A percentile compares a stretch with the other conserved stretches of the same genome.
These are phyloP conservation scores for Sanguinoderma infundibulare DNA, from an alignment of 1,284 basidiomycete species.

Conservation along the genomic window DNA sequence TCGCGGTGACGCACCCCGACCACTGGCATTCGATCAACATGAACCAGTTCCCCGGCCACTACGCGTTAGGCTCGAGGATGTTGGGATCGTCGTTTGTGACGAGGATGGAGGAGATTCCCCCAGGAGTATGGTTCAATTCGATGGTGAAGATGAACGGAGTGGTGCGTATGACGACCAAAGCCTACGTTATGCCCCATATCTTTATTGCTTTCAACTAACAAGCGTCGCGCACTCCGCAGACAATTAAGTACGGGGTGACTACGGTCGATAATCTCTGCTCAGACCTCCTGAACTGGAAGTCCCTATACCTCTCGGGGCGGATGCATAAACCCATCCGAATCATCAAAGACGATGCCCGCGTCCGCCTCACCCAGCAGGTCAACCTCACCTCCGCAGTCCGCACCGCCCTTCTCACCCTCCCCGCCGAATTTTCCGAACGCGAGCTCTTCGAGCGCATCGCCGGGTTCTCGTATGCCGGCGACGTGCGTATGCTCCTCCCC, in stretches of 20 bases:
- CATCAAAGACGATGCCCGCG: conserved; percentile 86
- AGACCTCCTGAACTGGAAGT: conserved; percentile 92
- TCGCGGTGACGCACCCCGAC: conserved; percentile 89
- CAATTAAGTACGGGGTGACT: conserved; percentile 98
- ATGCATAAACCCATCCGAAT: conserved; percentile 97
- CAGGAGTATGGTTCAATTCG: conserved; percentile 96
- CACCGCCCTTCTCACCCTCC: conserved; percentile 72
- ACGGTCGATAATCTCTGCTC: conserved; percentile 88
- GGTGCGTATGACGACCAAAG: conserved; percentile 53
- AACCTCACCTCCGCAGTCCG: conserved; percentile 92
- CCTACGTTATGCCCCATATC: neutral
- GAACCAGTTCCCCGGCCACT: conserved; percentile 88
- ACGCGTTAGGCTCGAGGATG: conserved; percentile 83
- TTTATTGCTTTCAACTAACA: conserved; percentile 7
- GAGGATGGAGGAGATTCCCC: conserved; percentile 78
- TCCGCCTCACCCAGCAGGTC: conserved; percentile 91
- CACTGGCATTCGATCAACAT: conserved; percentile 98
- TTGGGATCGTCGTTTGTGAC: conserved; percentile 82
- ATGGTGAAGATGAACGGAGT: conserved; percentile 84
- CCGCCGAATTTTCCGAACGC: conserved; percentile 70
- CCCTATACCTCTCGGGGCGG: conserved; percentile 92
- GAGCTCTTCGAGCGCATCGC: conserved; percentile 89
- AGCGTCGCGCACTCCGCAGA: conserved; percentile 46
- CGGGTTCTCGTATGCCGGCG: conserved; percentile 87
- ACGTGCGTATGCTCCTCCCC: conserved; percentile 92